These are phyloP conservation scores for Puccinia novopanici DNA, from an alignment of 1,284 basidiomycete species.

Conservation along the genomic window DNA sequence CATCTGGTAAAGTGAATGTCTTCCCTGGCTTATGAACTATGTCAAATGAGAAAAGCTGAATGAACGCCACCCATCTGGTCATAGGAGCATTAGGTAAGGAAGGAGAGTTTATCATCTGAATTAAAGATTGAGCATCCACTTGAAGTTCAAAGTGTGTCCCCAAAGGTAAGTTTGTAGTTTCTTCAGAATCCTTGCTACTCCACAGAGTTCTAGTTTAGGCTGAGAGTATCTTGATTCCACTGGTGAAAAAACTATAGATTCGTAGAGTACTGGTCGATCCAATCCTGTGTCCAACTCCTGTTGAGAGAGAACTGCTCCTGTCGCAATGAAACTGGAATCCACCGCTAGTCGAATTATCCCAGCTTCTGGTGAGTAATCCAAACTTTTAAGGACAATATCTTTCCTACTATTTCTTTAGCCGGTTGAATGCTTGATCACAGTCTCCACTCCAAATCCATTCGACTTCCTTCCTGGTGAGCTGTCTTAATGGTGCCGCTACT, in stretches of 20 bases:
- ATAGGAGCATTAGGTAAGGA: background rate
- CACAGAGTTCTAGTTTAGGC: too few species aligned
- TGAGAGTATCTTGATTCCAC: too few species aligned
- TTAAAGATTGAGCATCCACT: conserved; percentile 33
- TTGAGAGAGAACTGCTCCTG: conserved; percentile 6
- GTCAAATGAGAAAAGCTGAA: conserved; percentile 16
- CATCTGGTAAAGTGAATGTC: background rate
- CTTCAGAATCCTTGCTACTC: conserved; percentile 26
- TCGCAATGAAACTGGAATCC: background rate
- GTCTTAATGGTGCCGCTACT: background rate
- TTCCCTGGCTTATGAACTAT: conserved; percentile 8
- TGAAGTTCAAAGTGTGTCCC: conserved; percentile 35
- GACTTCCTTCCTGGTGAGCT: background rate
- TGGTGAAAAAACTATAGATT: background rate
- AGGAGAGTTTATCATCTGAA: conserved; percentile 26
- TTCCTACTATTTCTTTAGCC: background rate
- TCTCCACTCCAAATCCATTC: background rate
- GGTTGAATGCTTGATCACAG: background rate
- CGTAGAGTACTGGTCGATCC: background rate
- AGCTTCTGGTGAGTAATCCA: background rate
- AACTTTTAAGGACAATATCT: background rate
- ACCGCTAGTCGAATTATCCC: background rate
- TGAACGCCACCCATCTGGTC: too few species aligned
- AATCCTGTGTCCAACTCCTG: background rate
- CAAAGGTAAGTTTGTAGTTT: conserved; percentile 17